Evolutionary conservation across 306 rosid species (phyloP).

Genomic region (Nissolia schottii): DNA sequence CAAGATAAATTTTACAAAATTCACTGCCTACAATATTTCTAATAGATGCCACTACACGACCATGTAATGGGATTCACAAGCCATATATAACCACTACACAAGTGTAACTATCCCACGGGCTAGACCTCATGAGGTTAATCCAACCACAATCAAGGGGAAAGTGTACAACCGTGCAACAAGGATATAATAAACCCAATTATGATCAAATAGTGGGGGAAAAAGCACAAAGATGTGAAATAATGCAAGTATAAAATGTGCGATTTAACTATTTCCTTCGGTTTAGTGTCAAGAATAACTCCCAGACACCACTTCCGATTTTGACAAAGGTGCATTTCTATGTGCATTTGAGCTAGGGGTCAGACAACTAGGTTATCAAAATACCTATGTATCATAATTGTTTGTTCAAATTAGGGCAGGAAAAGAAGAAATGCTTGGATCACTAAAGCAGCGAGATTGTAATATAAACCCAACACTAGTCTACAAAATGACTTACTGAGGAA

Average conservation of each 20-base stretch:
- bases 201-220: not conserved
- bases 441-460: constrained; percentile 21
- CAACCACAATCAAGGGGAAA: too few species aligned
- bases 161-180: not conserved
- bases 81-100: too few species aligned
- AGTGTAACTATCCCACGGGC: too few species aligned
- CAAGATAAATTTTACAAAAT: too few species aligned
- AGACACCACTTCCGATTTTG: not conserved
- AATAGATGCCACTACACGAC: too few species aligned
- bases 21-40: too few species aligned
- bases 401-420: not conserved
- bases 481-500: constrained; percentile 38
- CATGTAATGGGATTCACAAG: too few species aligned
- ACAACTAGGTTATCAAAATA: constrained; percentile 12
- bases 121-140: too few species aligned
- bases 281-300: not conserved
- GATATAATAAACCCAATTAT: not conserved
- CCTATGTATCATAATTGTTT: constrained; percentile 13
- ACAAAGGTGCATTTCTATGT: constrained; percentile 8
- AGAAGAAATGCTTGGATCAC: not conserved
- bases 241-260: not conserved
- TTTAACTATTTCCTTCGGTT: not conserved
- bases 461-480: constrained; percentile 15
- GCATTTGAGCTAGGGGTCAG: constrained; percentile 8
- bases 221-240: not conserved